phyloP scores from a whole-genome alignment of 2,329 filamentous ascomycete species.

The Aurifilum marmelostoma region DNA sequence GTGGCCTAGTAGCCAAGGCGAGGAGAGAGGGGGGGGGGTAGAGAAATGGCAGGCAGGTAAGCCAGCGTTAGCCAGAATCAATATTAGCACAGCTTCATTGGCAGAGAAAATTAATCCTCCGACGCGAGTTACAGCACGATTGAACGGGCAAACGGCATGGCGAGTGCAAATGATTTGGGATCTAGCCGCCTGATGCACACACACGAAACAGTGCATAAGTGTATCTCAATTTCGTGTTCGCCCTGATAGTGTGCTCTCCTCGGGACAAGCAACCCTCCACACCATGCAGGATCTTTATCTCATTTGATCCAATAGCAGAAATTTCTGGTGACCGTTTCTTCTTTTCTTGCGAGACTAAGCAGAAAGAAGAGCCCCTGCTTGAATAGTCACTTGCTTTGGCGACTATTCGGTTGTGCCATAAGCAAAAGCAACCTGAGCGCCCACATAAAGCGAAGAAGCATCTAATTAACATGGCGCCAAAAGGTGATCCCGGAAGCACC shows the following conservation, averaged over 20 bases:
- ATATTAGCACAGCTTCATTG: conserved; percentile 1
- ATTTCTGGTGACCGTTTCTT: neutral
- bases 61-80: neutral
- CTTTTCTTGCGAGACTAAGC: neutral
- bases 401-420: neutral
- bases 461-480: neutral
- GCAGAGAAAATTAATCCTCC: neutral
- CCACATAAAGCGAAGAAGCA: neutral
- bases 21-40: neutral
- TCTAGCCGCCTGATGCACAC: neutral
- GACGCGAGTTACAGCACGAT: neutral
- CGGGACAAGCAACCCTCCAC: neutral
- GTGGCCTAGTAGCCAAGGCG: neutral
- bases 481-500: neutral
- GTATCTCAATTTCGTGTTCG: neutral
- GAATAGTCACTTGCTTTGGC: neutral
- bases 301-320: neutral
- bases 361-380: neutral
- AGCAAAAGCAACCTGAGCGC: neutral
- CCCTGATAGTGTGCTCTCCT: neutral
- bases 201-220: neutral
- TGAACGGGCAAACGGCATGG: neutral
- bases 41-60: neutral
- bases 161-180: neutral
- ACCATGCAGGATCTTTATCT: neutral